Base-by-base conservation (phyloP, 441 rosid species). In the Brassica hybrid region DNA sequence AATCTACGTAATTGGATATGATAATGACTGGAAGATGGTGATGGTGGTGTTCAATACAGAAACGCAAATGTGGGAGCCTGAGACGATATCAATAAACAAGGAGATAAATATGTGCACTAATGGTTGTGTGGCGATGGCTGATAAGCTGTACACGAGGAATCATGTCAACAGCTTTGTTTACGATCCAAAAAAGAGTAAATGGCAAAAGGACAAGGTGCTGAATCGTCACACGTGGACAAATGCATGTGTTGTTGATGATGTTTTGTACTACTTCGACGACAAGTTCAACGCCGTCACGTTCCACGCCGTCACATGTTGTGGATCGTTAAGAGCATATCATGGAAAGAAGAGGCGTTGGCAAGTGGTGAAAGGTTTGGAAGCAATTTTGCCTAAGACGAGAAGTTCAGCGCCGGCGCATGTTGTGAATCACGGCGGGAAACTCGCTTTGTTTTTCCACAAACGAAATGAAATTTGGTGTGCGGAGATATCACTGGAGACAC, bases 51-150 rank as follows among this genome's bases (percentile, higher is more conserved):
- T 68, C 23, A 16, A 68, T 52, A 68, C 43, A 48, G 9, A 30
- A 68, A 50, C 61, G 52, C 61, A 68, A 68, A 68, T 1, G 41
- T 68, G 72, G 72, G 61, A 68, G 43, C 41, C 10, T 25, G 25
- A 3, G 25, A 4, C 52, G 5, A 68, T 16, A 50, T 14, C 3
- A 16, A 3, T 16, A 16, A 3, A 14, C 58, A 52, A 6, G 18
- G 58, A 52, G 19, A 8, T 12, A 9, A 6, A 9, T 1, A 13
- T 3, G 23, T 41, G 63, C 27, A 27, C 1, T 0, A 9, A 48
- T 45, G 4, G 50, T 17, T 4, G 54, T 45, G 54, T 13, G 54
- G 67, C 36, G 67, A 50, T 52, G 19, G 19, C 58, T 52, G 58
- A 52, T 52, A 52, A 52, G 58, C 16, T 52, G 7, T 64, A 36